phyloP scores from a whole-genome alignment of 192 early-diverging fungal species.

The Backusella tarrabulga region DNA sequence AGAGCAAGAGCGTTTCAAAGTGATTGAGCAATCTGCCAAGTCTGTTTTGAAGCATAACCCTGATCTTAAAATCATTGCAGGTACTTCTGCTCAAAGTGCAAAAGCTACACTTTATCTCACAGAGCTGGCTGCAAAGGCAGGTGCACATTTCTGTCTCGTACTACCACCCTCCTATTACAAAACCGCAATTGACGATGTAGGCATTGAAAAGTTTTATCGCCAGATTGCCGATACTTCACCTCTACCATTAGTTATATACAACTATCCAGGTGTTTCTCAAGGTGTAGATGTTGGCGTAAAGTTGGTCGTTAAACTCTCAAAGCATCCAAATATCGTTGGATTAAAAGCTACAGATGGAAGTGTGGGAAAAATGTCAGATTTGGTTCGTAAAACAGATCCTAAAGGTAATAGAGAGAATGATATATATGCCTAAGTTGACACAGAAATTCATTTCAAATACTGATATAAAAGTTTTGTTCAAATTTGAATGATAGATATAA shows the following conservation, averaged over 20 bases:
- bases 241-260: constrained; percentile 39
- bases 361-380: constrained; percentile 36
- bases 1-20: constrained; percentile 26
- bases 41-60: constrained; percentile 24
- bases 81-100: constrained; percentile 28
- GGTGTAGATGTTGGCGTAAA: constrained; percentile 31
- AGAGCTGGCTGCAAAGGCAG: constrained; percentile 29
- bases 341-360: constrained; percentile 40
- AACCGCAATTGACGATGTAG: constrained; percentile 11
- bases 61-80: constrained; percentile 23
- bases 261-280: constrained; percentile 39
- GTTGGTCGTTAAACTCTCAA: constrained; percentile 6
- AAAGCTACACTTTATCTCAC: constrained; percentile 26
- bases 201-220: constrained; percentile 20
- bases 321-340: constrained; percentile 35
- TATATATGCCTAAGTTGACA: neutral
- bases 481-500: constrained; percentile 21
- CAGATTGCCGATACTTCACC: constrained; percentile 32
- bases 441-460: neutral
- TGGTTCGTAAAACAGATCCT: constrained; percentile 25
- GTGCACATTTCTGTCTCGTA: constrained; percentile 29
- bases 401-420: neutral
- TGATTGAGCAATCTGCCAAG: constrained; percentile 21
- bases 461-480: neutral
- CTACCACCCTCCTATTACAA: constrained; percentile 36